Percentiles rank a stretch among this genome's conserved stretches.
phyloP scores from a whole-genome alignment of 2,329 filamentous ascomycete species.

The Coniochaeta hoffmannii region DNA sequence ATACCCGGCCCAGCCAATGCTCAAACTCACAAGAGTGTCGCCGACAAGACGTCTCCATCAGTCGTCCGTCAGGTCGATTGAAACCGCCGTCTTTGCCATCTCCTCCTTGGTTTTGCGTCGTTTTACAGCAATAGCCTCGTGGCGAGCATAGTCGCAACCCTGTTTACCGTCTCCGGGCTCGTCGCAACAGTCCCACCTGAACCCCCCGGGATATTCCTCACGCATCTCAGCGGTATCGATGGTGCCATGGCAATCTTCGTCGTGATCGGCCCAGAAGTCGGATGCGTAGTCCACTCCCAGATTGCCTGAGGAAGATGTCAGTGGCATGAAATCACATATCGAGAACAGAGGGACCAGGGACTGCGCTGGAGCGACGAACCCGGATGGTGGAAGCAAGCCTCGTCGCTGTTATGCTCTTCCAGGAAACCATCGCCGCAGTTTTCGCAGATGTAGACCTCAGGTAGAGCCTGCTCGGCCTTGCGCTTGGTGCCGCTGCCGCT shows the following conservation, averaged over 20 bases:
- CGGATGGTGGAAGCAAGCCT: neutral
- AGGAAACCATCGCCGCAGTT: neutral
- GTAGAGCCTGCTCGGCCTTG: neutral
- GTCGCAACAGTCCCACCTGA: slow-evolving; percentile 22
- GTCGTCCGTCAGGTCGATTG: neutral
- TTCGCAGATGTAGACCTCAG: neutral
- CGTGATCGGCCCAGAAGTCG: slow-evolving; percentile 21
- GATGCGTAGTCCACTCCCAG: slow-evolving; percentile 15
- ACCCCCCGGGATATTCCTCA: slow-evolving; percentile 17
- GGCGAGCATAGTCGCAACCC: neutral
- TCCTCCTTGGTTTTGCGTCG: neutral
- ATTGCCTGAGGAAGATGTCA: slow-evolving; percentile 10
- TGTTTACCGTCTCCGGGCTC: neutral
- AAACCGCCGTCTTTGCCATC: neutral
- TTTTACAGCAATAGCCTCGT: neutral
- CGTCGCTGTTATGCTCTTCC: neutral
- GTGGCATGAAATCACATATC: neutral
- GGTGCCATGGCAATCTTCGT: slow-evolving; percentile 17
- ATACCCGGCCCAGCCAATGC: no score
- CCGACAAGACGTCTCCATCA: no score
- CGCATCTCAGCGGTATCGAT: slow-evolving; percentile 17
- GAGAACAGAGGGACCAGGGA: neutral
- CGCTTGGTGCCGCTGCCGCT: neutral
- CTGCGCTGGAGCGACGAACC: neutral
- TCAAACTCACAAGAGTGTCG: no score